Conservation (phyloP, 2,329 filamentous ascomycete genomes). For the Penicillium sp. region DNA sequence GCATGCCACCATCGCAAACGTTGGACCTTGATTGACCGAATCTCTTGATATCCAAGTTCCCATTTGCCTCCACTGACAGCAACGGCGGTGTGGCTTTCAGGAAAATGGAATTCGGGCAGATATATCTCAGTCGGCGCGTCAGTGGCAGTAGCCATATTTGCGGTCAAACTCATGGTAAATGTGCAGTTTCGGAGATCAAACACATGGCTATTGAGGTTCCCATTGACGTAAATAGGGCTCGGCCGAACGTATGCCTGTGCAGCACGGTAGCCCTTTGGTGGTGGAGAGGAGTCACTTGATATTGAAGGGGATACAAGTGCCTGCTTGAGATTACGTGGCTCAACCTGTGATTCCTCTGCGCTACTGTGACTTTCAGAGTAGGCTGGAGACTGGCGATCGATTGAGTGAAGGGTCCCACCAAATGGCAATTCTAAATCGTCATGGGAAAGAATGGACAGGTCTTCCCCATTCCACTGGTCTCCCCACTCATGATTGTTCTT, state of each 20-base stretch:
- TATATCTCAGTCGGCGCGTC: slow-evolving; percentile 76
- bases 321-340: slow-evolving; percentile 71
- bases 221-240: slow-evolving; percentile 71
- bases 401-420: slow-evolving; percentile 28
- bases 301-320: slow-evolving; percentile 60
- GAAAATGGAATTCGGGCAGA: slow-evolving; percentile 90
- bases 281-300: slow-evolving; percentile 55
- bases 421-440: slow-evolving; percentile 68
- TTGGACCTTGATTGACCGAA: slow-evolving; percentile 68
- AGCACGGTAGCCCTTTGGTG: slow-evolving; percentile 72
- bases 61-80: slow-evolving; percentile 83
- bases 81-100: slow-evolving; percentile 67
- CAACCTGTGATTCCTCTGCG: slow-evolving; percentile 54
- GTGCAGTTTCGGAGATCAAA: slow-evolving; percentile 80
- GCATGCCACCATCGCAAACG: slow-evolving; percentile 89
- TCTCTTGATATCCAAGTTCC: slow-evolving; percentile 74
- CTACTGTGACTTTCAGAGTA: slow-evolving; percentile 54
- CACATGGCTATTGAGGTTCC: slow-evolving; percentile 66
- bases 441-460: slow-evolving; percentile 81
- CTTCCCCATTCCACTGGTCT: slow-evolving; percentile 97
- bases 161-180: slow-evolving; percentile 70
- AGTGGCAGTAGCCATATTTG: slow-evolving; percentile 58
- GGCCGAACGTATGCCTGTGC: slow-evolving; percentile 92
- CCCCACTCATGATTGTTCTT: slow-evolving; percentile 88
- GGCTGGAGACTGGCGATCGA: slow-evolving; percentile 47